A percentile compares a stretch with the other conserved stretches of the same genome.
Conservation (phyloP, 2,329 filamentous ascomycete species). For the Paecilomyces sp. region DNA sequence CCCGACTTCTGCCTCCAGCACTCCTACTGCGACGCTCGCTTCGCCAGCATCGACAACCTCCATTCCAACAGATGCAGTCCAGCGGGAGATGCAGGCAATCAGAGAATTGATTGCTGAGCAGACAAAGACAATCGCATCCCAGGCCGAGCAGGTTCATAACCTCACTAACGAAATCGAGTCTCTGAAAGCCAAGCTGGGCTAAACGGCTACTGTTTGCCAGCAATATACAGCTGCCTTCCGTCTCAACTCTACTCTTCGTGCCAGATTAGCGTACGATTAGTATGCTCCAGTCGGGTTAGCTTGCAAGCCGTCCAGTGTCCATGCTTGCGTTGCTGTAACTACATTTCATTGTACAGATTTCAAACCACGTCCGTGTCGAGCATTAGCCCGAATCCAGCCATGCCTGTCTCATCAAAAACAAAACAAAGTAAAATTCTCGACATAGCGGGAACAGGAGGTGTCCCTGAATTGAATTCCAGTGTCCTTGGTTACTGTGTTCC, state of each 20-base stretch:
- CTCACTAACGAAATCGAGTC: slow-evolving; percentile 69
- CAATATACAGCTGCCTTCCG: background rate
- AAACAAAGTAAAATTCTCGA: background rate
- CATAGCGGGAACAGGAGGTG: background rate
- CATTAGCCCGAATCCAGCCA: background rate
- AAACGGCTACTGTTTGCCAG: background rate
- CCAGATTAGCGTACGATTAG: background rate
- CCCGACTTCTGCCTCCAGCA: slow-evolving; percentile 30
- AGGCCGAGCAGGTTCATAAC: slow-evolving; percentile 66
- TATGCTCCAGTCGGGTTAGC: background rate
- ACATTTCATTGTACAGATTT: background rate
- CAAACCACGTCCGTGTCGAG: background rate
- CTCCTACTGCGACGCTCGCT: slow-evolving; percentile 21
- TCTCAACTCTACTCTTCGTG: background rate
- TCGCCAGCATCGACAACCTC: slow-evolving; percentile 17
- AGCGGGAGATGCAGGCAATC: slow-evolving; percentile 66
- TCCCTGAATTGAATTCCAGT: background rate
- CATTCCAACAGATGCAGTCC: slow-evolving; percentile 46
- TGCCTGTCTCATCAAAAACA: background rate
- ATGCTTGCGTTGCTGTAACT: background rate
- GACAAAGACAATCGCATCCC: slow-evolving; percentile 66
- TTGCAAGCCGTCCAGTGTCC: background rate
- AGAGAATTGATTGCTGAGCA: slow-evolving; percentile 71
- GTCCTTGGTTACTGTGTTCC: background rate
- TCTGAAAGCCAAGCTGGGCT: slow-evolving; percentile 67